A percentile compares a stretch with the other conserved stretches of the same genome.
These are phyloP conservation scores for Pistacia vera DNA, from an alignment of 345 rosid genomes.

Conservation along the genomic window DNA sequence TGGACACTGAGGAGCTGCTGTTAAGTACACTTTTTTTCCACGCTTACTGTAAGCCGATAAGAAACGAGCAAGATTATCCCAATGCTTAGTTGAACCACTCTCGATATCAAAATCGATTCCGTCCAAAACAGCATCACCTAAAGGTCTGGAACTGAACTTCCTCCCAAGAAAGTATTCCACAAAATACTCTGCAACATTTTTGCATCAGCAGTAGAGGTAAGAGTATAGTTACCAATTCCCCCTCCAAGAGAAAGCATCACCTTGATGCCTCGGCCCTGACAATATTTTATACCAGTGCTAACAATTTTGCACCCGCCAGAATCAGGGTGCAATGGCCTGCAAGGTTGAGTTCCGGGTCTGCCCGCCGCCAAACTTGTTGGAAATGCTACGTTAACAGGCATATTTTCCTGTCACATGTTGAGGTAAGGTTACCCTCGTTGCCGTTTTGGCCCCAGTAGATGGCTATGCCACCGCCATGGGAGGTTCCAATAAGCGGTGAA, in stretches of 20 bases:
- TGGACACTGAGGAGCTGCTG: constrained; percentile 75
- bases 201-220: constrained; percentile 51
- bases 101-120: constrained; percentile 65
- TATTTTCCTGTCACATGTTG: constrained; percentile 50
- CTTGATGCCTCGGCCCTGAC: constrained; percentile 53
- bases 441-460: constrained; percentile 65
- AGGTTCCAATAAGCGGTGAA: not conserved
- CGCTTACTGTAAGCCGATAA: constrained; percentile 30
- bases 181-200: constrained; percentile 38
- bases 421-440: constrained; percentile 48
- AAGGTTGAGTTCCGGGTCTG: constrained; percentile 47
- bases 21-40: constrained; percentile 51
- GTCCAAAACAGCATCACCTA: constrained; percentile 54
- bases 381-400: constrained; percentile 56
- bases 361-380: constrained; percentile 54
- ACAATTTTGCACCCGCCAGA: constrained; percentile 36
- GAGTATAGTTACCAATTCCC: constrained; percentile 44
- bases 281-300: constrained; percentile 39
- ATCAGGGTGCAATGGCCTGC: constrained; percentile 63
- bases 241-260: constrained; percentile 69
- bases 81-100: constrained; percentile 38
- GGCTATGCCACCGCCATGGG: constrained; percentile 34
- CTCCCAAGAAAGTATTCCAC: constrained; percentile 51
- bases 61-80: constrained; percentile 47
- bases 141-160: constrained; percentile 47